Evolutionary conservation across 371 early-diverging fungal genomes (phyloP).

Genomic region (Mucor irregularis): DNA sequence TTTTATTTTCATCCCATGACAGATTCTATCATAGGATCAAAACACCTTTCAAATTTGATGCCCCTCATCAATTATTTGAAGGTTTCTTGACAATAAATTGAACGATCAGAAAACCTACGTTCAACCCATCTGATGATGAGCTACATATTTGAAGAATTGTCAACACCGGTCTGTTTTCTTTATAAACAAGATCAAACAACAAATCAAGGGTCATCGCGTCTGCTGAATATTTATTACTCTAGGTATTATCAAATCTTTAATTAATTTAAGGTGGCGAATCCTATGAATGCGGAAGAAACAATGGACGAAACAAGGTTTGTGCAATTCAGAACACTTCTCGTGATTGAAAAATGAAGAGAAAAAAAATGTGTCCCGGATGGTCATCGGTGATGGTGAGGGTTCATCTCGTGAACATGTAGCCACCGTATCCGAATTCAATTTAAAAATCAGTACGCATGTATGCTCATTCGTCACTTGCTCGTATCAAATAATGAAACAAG

Average conservation of each 20-base stretch:
- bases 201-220: no score
- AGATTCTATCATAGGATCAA: slow-evolving; percentile 73
- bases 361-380: slow-evolving; percentile 78
- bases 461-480: slow-evolving; percentile 91
- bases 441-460: no score
- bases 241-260: no score
- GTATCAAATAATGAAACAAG: no score
- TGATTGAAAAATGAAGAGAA: slow-evolving; percentile 88
- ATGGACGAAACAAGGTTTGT: no score
- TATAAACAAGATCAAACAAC: no score
- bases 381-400: slow-evolving; percentile 97
- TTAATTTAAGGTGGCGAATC: no score
- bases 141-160: no score
- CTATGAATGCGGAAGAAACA: no score
- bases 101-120: slow-evolving; percentile 70
- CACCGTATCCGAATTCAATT: slow-evolving; percentile 87
- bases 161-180: no score
- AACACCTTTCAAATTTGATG: slow-evolving; percentile 83
- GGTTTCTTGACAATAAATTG: slow-evolving; percentile 76
- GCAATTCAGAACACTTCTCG: slow-evolving; percentile 90
- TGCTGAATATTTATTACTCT: no score
- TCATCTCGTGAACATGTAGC: slow-evolving; percentile 96
- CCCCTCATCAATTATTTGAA: slow-evolving; percentile 92
- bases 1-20: slow-evolving; percentile 92
- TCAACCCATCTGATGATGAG: no score